Evolutionary conservation across 768 basidiomycete genomes (phyloP), one percentile per base, ranked within the genome.

Genomic region (Hypsizygus marmoreus): DNA sequence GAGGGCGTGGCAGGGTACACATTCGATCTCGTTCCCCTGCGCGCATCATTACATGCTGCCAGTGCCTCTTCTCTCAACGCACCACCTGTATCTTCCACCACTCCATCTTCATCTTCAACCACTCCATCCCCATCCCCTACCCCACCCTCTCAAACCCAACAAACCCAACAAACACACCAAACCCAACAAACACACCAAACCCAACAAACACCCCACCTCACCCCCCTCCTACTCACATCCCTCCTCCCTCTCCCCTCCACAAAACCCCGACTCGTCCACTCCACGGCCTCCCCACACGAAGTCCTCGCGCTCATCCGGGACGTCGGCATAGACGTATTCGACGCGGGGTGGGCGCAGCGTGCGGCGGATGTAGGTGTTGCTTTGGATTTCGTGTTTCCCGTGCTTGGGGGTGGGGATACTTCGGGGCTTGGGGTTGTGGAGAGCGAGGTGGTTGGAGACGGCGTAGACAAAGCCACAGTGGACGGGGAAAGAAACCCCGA

Each of bases 351-450:
- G 84, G 88, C 81, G 0, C 79, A 84, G 49, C 64, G 70, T 3
- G 82, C 84, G 0, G 88, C 88, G 1, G 74, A 81, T 40, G 52
- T 80, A 2, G 92, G 92, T 10, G 67, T 93, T 12, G 88, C 84
- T 0, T 69, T 95, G 6, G 91, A 93, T 56, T 92, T 94, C 59
- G 59, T 56, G 3, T 93, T 95, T 60, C 91, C 88, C 0, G 73
- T 64, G 6, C 54, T 56, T 13, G 6, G 12, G n/a, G 43, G 33
- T 29, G 40, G 28, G 19, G 37, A 37, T 2, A 26, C 10, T 14
- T 40, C 36, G 29, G 31, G 8, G n/a, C n/a, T 16, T 19, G 14
- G 25, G 20, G 22, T 17, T 11, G 29, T 4, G 4, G 51, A 43
- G 14, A 37, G 41, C 14, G 32, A 50, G 22, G 37, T 52, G 36